Evolutionary conservation across 139 green algal genomes (phyloP), one percentile per base, ranked within the genome.

Genomic region (Chlamydomonas eustigma): DNA sequence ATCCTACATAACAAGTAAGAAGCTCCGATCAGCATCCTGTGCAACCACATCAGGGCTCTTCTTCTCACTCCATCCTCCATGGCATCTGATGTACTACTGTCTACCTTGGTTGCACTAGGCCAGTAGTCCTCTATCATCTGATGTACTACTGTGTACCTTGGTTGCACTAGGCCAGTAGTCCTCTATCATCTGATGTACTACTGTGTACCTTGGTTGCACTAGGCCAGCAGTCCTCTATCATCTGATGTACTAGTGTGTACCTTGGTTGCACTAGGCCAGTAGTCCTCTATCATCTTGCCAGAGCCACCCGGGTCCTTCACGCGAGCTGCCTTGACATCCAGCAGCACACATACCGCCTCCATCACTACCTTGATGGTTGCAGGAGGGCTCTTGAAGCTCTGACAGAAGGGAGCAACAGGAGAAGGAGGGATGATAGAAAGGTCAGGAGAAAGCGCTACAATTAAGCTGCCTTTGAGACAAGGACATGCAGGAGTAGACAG

Each of bases 111-210:
- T 0, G 77, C 77, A 5, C 44, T 76, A 37, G 58, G 58, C 90
- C 90, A 94, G 79, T 89, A 94, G 83, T 94, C 90, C 31, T 87
- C 79, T 38, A 93, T 73, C n/a, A n/a, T n/a, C n/a, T n/a, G n/a
- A n/a, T n/a, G n/a, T n/a, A n/a, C n/a, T n/a, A n/a, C n/a, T n/a
- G n/a, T n/a, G n/a, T n/a, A 77, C 75, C 74, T 83, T 86, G 39
- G 79, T 70, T 0, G 77, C 77, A 5, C 44, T 76, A 37, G 58
- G 58, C 90, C 90, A 94, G 79, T 89, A 94, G 83, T 94, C 90
- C 31, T 87, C 79, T 38, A 93, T 73, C 67, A 86, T 85, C 80
- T 91, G n/a, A n/a, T n/a, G n/a, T n/a, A n/a, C n/a, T n/a, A n/a
- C n/a, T n/a, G n/a, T n/a, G n/a, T 32, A 77, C 75, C 74, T 83